Conservation (phyloP, 2,329 filamentous ascomycete species). For the Byssochlamys sp. region DNA sequence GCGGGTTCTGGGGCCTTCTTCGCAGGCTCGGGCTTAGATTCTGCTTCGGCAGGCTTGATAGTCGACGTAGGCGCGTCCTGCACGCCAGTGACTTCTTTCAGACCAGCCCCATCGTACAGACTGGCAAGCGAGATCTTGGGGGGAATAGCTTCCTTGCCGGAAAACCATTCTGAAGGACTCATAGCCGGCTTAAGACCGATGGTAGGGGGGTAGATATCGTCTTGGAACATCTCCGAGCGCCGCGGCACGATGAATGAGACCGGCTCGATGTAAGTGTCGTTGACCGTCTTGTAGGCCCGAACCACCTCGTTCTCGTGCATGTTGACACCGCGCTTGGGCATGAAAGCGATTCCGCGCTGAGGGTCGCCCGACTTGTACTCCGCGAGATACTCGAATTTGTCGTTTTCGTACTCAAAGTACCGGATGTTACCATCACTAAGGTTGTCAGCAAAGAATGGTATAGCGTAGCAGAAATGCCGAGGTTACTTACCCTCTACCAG, state of each 20-base stretch:
- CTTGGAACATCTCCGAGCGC: conserved; percentile 87
- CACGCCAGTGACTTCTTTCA: conserved; percentile 58
- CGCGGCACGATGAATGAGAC: conserved; percentile 95
- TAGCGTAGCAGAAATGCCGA: not conserved
- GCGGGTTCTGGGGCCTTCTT: conserved; percentile 31
- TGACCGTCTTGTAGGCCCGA: conserved; percentile 93
- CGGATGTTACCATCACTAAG: conserved; percentile 90
- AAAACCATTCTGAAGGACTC: conserved; percentile 71
- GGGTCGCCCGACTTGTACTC: conserved; percentile 96
- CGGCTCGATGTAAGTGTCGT: conserved; percentile 86
- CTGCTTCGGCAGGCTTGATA: conserved; percentile 33
- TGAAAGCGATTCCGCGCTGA: conserved; percentile 85
- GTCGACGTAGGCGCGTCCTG: conserved; percentile 27
- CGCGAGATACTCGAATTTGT: conserved; percentile 94
- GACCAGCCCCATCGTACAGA: conserved; percentile 73
- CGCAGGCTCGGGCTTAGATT: conserved; percentile 12
- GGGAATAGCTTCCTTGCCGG: conserved; percentile 72
- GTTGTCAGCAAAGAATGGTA: conserved; percentile 6
- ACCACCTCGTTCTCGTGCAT: conserved; percentile 95
- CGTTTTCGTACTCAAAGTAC: conserved; percentile 96
- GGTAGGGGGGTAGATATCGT: conserved; percentile 89
- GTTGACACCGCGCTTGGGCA: conserved; percentile 91
- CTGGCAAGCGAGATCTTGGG: conserved; percentile 90
- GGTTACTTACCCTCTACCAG: conserved; percentile 76
- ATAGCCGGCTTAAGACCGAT: conserved; percentile 70